Evolutionary conservation across 495 filamentous ascomycete genomes (phyloP).

Genomic region (Hypoxylon trugodes): DNA sequence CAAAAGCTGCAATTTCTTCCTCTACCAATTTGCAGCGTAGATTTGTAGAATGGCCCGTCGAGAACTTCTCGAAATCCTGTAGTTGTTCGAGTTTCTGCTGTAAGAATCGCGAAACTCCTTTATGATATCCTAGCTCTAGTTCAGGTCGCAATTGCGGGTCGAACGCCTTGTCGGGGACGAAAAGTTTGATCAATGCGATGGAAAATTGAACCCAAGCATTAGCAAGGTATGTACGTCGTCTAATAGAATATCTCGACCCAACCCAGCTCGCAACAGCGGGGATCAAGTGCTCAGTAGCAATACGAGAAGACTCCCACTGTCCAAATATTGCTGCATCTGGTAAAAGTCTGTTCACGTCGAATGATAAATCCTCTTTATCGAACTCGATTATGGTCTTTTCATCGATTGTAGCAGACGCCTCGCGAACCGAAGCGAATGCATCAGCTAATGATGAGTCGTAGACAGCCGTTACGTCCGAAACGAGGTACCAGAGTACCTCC

Average conservation of each 20-base stretch:
- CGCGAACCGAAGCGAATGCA: constrained; percentile 15
- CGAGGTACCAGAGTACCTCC: constrained; percentile 56
- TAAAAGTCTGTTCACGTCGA: constrained; percentile 30
- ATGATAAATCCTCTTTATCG: constrained; percentile 31
- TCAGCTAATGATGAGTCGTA: constrained; percentile 42
- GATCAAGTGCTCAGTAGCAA: constrained; percentile 51
- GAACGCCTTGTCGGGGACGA: constrained; percentile 83
- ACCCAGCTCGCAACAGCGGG: constrained; percentile 50
- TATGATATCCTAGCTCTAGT: constrained; percentile 72
- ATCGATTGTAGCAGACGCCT: neutral
- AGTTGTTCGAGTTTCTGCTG: constrained; percentile 67
- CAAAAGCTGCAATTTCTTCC: constrained; percentile 67
- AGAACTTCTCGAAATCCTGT: constrained; percentile 67
- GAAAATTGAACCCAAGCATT: constrained; percentile 73
- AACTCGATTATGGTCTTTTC: constrained; percentile 14
- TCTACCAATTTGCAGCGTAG: constrained; percentile 67
- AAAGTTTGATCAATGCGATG: constrained; percentile 73
- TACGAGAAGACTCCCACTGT: constrained; percentile 35
- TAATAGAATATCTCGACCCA: constrained; percentile 37
- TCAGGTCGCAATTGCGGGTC: constrained; percentile 85
- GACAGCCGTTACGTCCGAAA: constrained; percentile 56
- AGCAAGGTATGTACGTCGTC: constrained; percentile 47
- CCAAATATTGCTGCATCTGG: constrained; percentile 7
- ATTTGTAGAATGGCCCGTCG: constrained; percentile 72
- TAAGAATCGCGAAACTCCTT: constrained; percentile 62